Evolutionary conservation across 345 rosid species (phyloP), one percentile per base, ranked within the genome.

Genomic region (Turnera subulata): DNA sequence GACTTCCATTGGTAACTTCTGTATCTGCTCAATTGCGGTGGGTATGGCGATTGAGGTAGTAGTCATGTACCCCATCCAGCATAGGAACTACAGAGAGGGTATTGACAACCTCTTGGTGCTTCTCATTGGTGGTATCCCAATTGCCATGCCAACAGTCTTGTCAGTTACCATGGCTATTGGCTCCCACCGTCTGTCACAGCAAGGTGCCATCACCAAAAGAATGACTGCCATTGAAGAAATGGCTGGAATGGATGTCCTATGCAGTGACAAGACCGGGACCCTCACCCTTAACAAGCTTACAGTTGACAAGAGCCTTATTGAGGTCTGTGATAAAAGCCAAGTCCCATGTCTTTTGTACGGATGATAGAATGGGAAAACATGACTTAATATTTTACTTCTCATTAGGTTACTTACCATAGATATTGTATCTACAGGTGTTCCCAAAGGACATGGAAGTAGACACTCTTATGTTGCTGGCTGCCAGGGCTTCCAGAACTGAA

Each of bases 191-290:
- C 73, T 92, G 32, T 83, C 96, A 2, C 65, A 86, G 57, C 97
- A 92, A 78, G 99, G 99, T 20, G 99, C 99, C 66, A 92, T 92
- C 63, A 92, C 96, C 24, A 92, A 92, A 77, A 78, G 97, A 72
- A 89, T 89, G 99, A 92, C 99, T 12, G 97, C 99, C 45, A 92
- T 92, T n/a, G 96, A 92, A 73, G 97, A 89, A 76, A 81, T 92
- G 98, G 95, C 96, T 5, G 98, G 98, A 9, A 92, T 92, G 98
- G 98, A 92, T 65, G 93, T 92, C 50, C 77, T 92, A 10, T 92
- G 98, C 73, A 92, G 98, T 45, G 98, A 92, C 69, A 92, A 92
- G 73, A 92, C 97, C 0, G 97, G 98, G 46, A 92, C 95, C 48
- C 85, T 92, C 40, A 89, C 98, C 54, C 93, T 92, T 55, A 92